Evolutionary conservation across 2,329 filamentous ascomycete species (phyloP), one percentile per base, ranked within the genome.

Genomic region (Cladosporium austrohemisphaericum): DNA sequence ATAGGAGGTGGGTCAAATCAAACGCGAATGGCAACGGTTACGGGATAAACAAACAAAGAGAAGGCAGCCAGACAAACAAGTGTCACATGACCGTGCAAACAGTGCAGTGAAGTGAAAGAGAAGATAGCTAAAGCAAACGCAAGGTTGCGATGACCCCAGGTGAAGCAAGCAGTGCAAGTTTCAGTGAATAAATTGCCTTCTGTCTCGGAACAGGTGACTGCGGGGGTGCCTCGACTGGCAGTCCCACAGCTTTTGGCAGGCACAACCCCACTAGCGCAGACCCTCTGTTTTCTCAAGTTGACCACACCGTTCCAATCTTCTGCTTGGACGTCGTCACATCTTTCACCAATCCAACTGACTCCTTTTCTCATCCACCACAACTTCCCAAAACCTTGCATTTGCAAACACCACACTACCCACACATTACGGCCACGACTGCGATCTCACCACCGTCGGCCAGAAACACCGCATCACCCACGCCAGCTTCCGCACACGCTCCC

Each of bases 1-100:
- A 47, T 38, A 38, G 33, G 25, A 22, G 33, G 44, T 47, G 44
- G 44, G 44, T 37, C 44, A 37, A 29, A 28, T 35, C 26, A 38
- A 38, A 47, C 25, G 35, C n/a, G 44, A 37, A 47, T 23, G 33
- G 33, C 43, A 36, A 46, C 32, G 41, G 20, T 11, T 23, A 13
- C 9, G 11, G 18, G 23, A n/a, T n/a, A 35, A 41, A 18, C 31
- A 41, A 41, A 28, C 38, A 41, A 28, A 6, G 16, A 26, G 25
- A 31, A 16, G 38, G n/a, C n/a, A n/a, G n/a, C n/a, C n/a, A n/a
- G n/a, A n/a, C 35, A 38, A 5, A 20, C 14, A 20, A 22, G 4
- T 4, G 22, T 41, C 38, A 41, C 38, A 41, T 41, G 38, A 41
- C 22, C 11, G 18, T n/a, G n/a, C n/a, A n/a, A n/a, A n/a, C n/a